Evolutionary conservation across 148 eudicot species (phyloP).

Genomic region (Agrostemma githago): DNA sequence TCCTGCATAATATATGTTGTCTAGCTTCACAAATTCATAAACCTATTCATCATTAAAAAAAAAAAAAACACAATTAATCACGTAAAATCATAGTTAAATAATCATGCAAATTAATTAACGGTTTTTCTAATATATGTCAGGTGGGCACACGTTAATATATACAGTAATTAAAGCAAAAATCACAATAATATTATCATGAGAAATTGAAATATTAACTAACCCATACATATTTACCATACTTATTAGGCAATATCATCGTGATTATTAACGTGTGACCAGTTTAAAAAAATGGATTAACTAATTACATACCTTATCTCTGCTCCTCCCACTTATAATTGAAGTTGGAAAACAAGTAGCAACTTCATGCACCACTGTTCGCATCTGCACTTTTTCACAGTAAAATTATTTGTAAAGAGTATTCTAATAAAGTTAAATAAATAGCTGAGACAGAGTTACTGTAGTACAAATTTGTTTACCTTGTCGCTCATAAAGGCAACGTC

Average conservation of each 20-base stretch:
- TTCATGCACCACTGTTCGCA: constrained; percentile 44
- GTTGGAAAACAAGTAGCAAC: constrained; percentile 55
- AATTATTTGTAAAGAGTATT: too few relatives aligned
- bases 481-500: constrained; percentile 48
- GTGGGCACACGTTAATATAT: too few relatives aligned
- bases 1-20: constrained; percentile 56
- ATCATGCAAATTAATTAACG: too few relatives aligned
- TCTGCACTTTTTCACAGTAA: constrained; percentile 25
- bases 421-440: too few relatives aligned
- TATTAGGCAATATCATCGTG: too few relatives aligned
- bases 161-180: too few relatives aligned
- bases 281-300: not conserved
- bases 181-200: too few relatives aligned
- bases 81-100: too few relatives aligned
- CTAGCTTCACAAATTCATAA: constrained; percentile 45
- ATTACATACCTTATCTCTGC: constrained; percentile 57
- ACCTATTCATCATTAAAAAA: constrained; percentile 27
- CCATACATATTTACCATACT: too few relatives aligned
- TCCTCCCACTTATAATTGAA: constrained; percentile 62
- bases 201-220: too few relatives aligned
- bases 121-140: too few relatives aligned
- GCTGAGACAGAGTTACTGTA: too few relatives aligned
- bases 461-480: constrained; percentile 33
- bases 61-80: not conserved
- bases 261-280: not conserved